These are phyloP conservation scores for Saccharomycodes ludwigii DNA, from an alignment of 805 yeast species.

Conservation along the genomic window DNA sequence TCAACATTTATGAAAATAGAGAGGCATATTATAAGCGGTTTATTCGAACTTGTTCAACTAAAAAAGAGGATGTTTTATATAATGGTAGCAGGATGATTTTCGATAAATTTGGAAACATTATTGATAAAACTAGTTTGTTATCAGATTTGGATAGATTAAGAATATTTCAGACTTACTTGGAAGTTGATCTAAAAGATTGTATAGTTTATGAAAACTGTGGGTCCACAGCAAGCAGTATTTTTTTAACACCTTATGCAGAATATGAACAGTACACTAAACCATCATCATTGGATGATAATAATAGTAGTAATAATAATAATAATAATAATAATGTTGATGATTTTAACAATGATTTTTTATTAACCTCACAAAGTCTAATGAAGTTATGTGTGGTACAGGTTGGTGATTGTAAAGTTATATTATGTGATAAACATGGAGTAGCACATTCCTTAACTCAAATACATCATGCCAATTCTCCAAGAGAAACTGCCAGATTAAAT, in stretches of 20 bases:
- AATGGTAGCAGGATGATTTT: slow-evolving; percentile 24
- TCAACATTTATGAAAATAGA: slow-evolving; percentile 47
- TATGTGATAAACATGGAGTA: slow-evolving; percentile 71
- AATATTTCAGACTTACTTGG: slow-evolving; percentile 17
- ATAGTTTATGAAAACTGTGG: slow-evolving; percentile 41
- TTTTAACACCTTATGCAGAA: slow-evolving; percentile 26
- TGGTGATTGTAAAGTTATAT: slow-evolving; percentile 80
- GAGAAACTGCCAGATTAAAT: slow-evolving; percentile 62
- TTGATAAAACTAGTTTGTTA: slow-evolving; percentile 23
- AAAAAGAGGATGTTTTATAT: slow-evolving; percentile 22
- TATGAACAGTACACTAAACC: slow-evolving; percentile 5
- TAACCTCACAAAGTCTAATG: slow-evolving; percentile 54
- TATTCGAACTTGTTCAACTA: slow-evolving; percentile 22
- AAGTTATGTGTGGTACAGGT: slow-evolving; percentile 74
- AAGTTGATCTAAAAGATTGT: slow-evolving; percentile 22
- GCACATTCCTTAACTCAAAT: slow-evolving; percentile 68
- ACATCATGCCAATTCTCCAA: slow-evolving; percentile 80
- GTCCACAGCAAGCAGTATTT: slow-evolving; percentile 61
- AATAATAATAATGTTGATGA: no score
- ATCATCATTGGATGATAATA: slow-evolving; percentile 27
- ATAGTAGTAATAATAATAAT: no score
- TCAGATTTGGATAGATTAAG: slow-evolving; percentile 21
- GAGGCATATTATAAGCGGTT: slow-evolving; percentile 24
- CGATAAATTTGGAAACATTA: slow-evolving; percentile 24
- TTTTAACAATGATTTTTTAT: slow-evolving; percentile 19